Evolutionary conservation across 495 filamentous ascomycete genomes (phyloP), one percentile per base, ranked within the genome.

Genomic region (Geoglossum glabrum): DNA sequence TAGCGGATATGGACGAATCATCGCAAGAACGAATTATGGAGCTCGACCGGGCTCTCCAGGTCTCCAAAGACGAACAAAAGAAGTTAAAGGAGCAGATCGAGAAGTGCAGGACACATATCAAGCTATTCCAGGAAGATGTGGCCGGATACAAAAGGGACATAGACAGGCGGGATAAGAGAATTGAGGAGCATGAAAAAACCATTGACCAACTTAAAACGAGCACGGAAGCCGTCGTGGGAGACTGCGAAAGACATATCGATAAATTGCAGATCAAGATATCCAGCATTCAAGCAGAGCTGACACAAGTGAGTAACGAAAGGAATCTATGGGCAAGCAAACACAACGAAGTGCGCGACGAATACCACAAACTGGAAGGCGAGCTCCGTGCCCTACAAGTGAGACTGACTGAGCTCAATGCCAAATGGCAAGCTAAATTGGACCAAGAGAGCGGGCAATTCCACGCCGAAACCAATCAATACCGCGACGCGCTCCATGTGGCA

Each of bases 1-100:
- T 26, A 34, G 31, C 5, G 31, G 46, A 50, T 8, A 50, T 15
- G 26, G 10, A 9, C 26, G 46, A 50, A 28, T 25, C 46, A 28
- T 6, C 46, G n/a, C 3, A 23, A 50, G 46, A 10, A 15, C 46
- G 46, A 17, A 50, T 50, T 10, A 2, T 26, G 36, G 56, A 57
- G 27, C 56, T 57, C 28, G 56, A 57, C 27, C n/a, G 56, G 51
- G 56, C 56, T 57, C 56, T 57, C 27, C 56, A 46, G 40, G 13
- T 38, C 3, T 21, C 56, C 7, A 31, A 38, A 38, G 56, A 57
- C 17, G 56, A 57, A 19, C 38, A 45, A n/a, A 46, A 31, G 17
- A 57, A 57, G 56, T 25, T 57, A 38, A 40, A 57, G 28, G 36
- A 57, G 21, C 36, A 57, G 38, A 21, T 57, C 19, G 56, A 57